Percentiles rank a stretch among this genome's conserved stretches.
Conservation (phyloP, 495 filamentous ascomycete genomes). For the Friedmanniomyces endolithicus region DNA sequence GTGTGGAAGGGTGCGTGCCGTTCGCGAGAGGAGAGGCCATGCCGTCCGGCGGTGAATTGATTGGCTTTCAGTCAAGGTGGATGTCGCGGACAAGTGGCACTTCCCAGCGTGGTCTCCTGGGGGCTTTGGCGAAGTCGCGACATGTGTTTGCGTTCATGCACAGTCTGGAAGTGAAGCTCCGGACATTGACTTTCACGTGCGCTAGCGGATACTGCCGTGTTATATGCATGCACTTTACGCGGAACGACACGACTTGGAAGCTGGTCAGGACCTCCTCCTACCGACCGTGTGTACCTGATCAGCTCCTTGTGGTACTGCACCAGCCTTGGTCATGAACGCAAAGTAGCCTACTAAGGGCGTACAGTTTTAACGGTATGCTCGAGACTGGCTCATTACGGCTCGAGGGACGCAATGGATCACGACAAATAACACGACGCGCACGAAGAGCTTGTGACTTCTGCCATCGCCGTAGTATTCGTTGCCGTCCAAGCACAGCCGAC, state of each 20-base stretch:
- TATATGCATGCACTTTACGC: background rate
- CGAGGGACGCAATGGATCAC: background rate
- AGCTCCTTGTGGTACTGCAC: no score
- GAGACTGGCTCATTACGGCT: no score
- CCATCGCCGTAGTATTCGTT: slow-evolving; percentile 2
- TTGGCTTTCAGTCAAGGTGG: no score
- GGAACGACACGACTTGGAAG: background rate
- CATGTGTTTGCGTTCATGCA: no score
- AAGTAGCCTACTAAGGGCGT: no score
- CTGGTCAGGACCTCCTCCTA: no score
- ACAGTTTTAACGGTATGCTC: no score
- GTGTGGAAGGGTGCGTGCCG: slow-evolving; percentile 11
- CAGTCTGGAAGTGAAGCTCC: background rate
- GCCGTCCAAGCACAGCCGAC: background rate
- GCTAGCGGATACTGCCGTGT: background rate
- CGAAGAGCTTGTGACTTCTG: slow-evolving; percentile 7
- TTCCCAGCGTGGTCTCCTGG: no score
- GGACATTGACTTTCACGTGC: background rate
- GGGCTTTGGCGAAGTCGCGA: no score
- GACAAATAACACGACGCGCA: slow-evolving; percentile 1
- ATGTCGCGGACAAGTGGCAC: no score
- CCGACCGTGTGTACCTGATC: no score
- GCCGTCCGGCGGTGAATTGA: background rate
- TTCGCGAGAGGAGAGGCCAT: slow-evolving; percentile 12
- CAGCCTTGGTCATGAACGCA: no score